Evolutionary conservation across 495 filamentous ascomycete species (phyloP), one percentile per base, ranked within the genome.

Genomic region (Arthonia radiata): DNA sequence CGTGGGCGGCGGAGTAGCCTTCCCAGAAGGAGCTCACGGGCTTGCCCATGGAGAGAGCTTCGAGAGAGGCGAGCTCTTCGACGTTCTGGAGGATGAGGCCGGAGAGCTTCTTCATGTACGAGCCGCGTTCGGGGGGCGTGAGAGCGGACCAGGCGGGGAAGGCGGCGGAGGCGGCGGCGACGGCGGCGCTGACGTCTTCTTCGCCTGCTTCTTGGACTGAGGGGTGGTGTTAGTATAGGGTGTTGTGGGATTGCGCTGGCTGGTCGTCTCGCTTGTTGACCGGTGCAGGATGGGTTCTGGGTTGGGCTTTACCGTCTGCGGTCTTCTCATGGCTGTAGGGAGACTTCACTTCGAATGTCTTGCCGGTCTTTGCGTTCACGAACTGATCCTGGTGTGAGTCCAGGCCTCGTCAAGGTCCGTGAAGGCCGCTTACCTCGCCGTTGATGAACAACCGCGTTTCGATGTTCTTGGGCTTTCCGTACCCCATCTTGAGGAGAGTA

Each of bases 81-180:
- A 49, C 37, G 26, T 49, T 38, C 26, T 59, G 48, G 0, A 42
- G 31, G 18, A 71, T 43, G 13, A 71, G 40, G 4, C 31, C 40
- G 2, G 61, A 58, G 0, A 71, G 49, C 31, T 60, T 61, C 34
- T 52, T 52, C 24, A 74, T 33, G 37, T 50, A 52, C 0, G 30
- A 33, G 5, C 45, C 54, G 10, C 62, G 48, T 24, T 51, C 40
- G 4, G 43, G 15, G 0, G 56, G 54, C 4, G 47, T 45, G 11
- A 63, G 46, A 4, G 46, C 48, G 2, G 50, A 53, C 66, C 67
- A 72, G 12, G 51, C 43, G 12, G 59, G 60, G 32, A 67, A 62
- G 5, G 68, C 64, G 3, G 51, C 52, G 30, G 60, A 57, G 15
- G 67, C 69, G 9, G 65, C 56, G 3, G 53, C 53, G 1, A 71